Evolutionary conservation across 495 filamentous ascomycete genomes (phyloP), one percentile per base, ranked within the genome.

Genomic region (Annulohypoxylon moriforme): DNA sequence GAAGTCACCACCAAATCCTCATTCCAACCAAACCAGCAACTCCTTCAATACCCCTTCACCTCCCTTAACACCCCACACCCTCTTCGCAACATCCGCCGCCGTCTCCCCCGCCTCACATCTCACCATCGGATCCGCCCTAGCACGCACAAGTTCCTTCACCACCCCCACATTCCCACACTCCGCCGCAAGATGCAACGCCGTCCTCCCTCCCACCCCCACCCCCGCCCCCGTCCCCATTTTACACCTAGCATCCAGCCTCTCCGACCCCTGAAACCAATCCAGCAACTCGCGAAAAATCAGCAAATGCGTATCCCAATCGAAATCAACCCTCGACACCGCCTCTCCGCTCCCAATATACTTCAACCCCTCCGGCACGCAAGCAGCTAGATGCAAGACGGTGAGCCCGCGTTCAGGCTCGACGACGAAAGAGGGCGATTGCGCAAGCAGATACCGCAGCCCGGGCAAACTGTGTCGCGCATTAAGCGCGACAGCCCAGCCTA

Each of bases 161-260:
- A 49, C 44, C n/a, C 44, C 44, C 18, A 49, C 44, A 49, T 49
- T 49, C 8, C 44, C 44, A 13, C 25, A 49, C 22, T 49, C 44
- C 1, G 44, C 44, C 44, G 44, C 44, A 49, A 49, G 20, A 24
- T 49, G 44, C 18, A 49, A 10, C 44, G 44, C 44, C 5, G 44
- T 49, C 44, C 11, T 49, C 18, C 2, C 6, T 9, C 22, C 44
- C 11, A 25, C 11, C 22, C 18, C 16, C 5, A 2, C 20, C 20
- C 18, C 42, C 18, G 14, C 18, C 18, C n/a, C n/a, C n/a, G n/a
- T n/a, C n/a, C n/a, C n/a, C n/a, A n/a, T n/a, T n/a, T 14, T 22
- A 46, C 42, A 46, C 5, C 16, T 4, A 14, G 44, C 44, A 22
- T 49, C 22, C 8, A 49, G 5, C 20, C 9, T 25, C 44, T 49